Evolutionary conservation across 2,329 filamentous ascomycete species (phyloP), one percentile per base, ranked within the genome.

Genomic region (Pseudogymnoascus sp.): DNA sequence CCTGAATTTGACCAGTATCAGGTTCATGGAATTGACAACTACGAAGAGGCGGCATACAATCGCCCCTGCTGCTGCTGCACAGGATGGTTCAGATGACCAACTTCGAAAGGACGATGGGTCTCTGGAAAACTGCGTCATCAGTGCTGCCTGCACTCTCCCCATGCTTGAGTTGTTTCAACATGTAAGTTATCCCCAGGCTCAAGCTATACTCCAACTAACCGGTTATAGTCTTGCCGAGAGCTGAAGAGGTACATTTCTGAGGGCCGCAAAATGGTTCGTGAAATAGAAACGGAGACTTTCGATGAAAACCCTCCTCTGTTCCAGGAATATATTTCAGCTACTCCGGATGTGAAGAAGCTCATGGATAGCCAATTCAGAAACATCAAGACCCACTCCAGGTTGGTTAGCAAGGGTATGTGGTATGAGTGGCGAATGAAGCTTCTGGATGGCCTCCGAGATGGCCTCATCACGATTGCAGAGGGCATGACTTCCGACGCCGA

Each of bases 311-410:
- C 94, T 7, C 85, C 90, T 0, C 79, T 99, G 1, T 96, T 99
- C 75, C 86, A 85, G 62, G 94, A 97, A 71, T 99, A 99, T 71
- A 85, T 95, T 65, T 86, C 87, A 8, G 93, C 93, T 25, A 83
- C 89, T 0, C 84, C 91, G 0, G 90, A 95, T 64, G 86, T 96
- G 71, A 91, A 90, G 69, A 76, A 84, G 3, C 80, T 95, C 59
- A 95, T 99, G 87, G 93, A 99, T 75, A 94, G 90, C 66, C 92
- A 97, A 71, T 94, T 99, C 79, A 94, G 96, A 74, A 97, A 97
- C 70, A 89, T 96, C 74, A 97, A 97, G 77, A 92, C 91, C 0
- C 89, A 96, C 72, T 91, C 93, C 14, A 84, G 94, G 25, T 80
- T 97, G 12, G 79, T 92, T 59, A 97, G 93, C 76, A 97, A 97